Evolutionary conservation across 1,284 basidiomycete species (phyloP), one percentile per base, ranked within the genome.

Genomic region (Papiliotrema flavescens): DNA sequence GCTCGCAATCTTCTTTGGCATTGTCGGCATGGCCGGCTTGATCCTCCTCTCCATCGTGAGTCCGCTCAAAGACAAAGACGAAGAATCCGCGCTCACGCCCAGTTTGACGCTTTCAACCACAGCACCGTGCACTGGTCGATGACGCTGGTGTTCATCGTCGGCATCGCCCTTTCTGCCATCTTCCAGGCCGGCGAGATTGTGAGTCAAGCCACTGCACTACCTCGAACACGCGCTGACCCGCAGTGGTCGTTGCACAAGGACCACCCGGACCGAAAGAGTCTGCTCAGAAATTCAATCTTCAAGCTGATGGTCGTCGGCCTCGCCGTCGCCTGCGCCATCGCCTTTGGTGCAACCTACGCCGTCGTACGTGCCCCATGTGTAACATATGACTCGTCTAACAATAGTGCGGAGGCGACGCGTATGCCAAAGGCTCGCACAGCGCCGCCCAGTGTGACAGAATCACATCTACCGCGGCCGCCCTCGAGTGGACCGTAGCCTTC

Each of bases 111-210:
- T 2, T 78, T 75, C 66, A 61, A 75, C 62, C 74, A 79, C 64
- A 66, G 70, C 15, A 74, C 52, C 0, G 69, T 79, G 2, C 80
- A 82, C 62, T 80, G 80, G 79, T 63, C 65, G 26, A 77, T 79
- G 73, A 78, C 80, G 0, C 54, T 75, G 17, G 67, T 81, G 47
- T 82, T 81, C 61, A 69, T 82, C 52, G 73, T 78, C 34, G 73
- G 72, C 50, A 71, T 79, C 11, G 80, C 79, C 15, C 54, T 81
- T 15, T 76, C 75, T 14, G 80, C 80, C 32, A 70, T 79, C 43
- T 78, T 78, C 65, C 80, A 81, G 59, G 74, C 76, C 2, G 66
- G 73, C 32, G 77, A 81, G 60, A 64, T 80, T 36, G 73, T 77
- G 51, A 67, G 72, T 62, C 55, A 69, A 7, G n/a, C 45, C 19